Conservation (phyloP, 345 rosid genomes). For the Lumnitzera littorea region DNA sequence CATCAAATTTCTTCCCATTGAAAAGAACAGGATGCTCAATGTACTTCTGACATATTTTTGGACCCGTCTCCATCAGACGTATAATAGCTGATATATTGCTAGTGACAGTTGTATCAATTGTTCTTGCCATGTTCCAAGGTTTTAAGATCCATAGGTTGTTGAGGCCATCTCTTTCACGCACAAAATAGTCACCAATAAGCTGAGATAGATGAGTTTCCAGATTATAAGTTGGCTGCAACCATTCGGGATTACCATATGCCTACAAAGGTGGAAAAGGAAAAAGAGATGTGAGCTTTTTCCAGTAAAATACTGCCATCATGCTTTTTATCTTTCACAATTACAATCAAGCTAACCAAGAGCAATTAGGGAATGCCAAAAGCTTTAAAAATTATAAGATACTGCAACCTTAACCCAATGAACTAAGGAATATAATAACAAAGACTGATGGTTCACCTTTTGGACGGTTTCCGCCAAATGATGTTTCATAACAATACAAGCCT, state of each 20-base stretch:
- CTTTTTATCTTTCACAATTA: background rate
- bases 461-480: slow-evolving; percentile 95
- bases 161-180: slow-evolving; percentile 48
- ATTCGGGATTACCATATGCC: slow-evolving; percentile 78
- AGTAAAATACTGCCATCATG: background rate
- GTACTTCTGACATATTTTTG: slow-evolving; percentile 97
- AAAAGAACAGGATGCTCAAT: slow-evolving; percentile 89
- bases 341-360: background rate
- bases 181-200: slow-evolving; percentile 71
- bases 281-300: slow-evolving; percentile 7
- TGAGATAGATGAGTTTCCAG: slow-evolving; percentile 70
- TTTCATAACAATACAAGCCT: slow-evolving; percentile 95
- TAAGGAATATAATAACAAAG: background rate
- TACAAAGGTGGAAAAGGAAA: slow-evolving; percentile 20
- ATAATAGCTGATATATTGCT: slow-evolving; percentile 68
- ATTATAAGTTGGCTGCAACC: slow-evolving; percentile 92
- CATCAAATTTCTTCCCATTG: slow-evolving; percentile 73
- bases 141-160: slow-evolving; percentile 89
- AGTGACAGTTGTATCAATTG: slow-evolving; percentile 85
- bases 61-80: slow-evolving; percentile 98
- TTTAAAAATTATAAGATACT: too few relatives aligned
- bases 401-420: too few relatives aligned
- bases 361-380: background rate
- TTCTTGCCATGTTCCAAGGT: slow-evolving; percentile 99
- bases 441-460: slow-evolving; percentile 45